Conservation (phyloP, 1,284 basidiomycete species). For the Tilletia caries region DNA sequence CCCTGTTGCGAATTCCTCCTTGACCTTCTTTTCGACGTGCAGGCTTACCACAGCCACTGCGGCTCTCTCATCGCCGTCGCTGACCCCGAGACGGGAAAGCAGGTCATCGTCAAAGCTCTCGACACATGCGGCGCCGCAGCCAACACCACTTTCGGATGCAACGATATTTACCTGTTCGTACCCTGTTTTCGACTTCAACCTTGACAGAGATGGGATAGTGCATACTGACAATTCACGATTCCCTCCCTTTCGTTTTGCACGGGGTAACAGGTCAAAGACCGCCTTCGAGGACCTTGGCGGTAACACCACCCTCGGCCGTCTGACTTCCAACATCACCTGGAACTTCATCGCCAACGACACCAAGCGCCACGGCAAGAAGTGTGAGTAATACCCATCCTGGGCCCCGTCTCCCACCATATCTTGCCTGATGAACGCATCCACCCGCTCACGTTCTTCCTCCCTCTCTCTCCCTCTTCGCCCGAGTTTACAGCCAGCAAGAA, state of each 20-base stretch:
- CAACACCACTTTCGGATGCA: not conserved
- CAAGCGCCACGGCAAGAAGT: not conserved
- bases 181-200: too few relatives aligned
- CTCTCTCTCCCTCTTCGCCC: too few relatives aligned
- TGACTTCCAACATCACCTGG: not conserved
- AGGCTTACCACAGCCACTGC: conserved; percentile 1
- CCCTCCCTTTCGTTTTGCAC: too few relatives aligned
- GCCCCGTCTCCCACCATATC: too few relatives aligned
- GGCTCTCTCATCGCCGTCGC: not conserved
- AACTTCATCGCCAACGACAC: not conserved
- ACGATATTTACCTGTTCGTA: not conserved
- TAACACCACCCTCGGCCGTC: not conserved
- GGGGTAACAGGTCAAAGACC: too few relatives aligned
- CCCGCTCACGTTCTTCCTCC: too few relatives aligned
- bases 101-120: not conserved
- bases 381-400: too few relatives aligned
- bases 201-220: too few relatives aligned
- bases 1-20: too few relatives aligned
- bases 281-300: not conserved
- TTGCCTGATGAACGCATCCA: too few relatives aligned
- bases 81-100: not conserved
- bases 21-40: not conserved
- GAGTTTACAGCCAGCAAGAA: too few relatives aligned
- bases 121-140: not conserved
- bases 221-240: too few relatives aligned